Conservation (phyloP, 768 basidiomycete genomes). For the Gloeopeniophorella convolvens region DNA sequence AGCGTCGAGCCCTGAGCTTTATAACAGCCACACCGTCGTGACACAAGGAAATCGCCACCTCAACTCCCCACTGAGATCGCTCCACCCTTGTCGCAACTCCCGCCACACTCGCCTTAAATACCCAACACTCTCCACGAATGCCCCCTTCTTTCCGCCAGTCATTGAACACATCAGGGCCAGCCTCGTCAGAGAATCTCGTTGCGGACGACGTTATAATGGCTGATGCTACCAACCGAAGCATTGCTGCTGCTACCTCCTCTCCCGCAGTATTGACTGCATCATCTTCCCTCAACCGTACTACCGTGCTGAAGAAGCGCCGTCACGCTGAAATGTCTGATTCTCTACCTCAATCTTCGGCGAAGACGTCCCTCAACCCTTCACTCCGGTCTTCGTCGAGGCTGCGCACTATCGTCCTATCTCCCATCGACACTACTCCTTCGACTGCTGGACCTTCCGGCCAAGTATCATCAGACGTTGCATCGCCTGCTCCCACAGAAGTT, state of each 20-base stretch:
- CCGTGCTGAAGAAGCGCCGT: slow-evolving; percentile 3
- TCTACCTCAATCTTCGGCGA: not conserved
- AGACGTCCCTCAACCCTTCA: not conserved
- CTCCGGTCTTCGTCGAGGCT: not conserved
- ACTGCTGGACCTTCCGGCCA: not conserved
- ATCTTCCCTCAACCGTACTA: not conserved
- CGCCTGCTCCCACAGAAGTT: slow-evolving; percentile 27
- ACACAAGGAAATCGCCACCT: no score
- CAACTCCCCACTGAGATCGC: not conserved
- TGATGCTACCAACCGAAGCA: not conserved
- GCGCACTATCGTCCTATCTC: not conserved
- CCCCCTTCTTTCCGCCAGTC: slow-evolving; percentile 6
- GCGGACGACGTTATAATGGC: slow-evolving; percentile 7
- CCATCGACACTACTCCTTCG: not conserved
- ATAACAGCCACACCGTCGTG: slow-evolving; percentile 3
- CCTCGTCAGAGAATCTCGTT: not conserved
- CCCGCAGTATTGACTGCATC: not conserved
- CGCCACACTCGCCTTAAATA: not conserved
- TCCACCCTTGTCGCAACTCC: not conserved
- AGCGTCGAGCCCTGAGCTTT: not conserved
- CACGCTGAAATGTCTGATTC: not conserved
- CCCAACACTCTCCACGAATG: not conserved
- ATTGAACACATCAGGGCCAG: not conserved
- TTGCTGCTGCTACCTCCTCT: not conserved
- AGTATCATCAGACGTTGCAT: slow-evolving; percentile 12